A percentile compares a stretch with the other conserved stretches of the same genome.
Conservation (phyloP, 495 filamentous ascomycete genomes). For the Lasiosphaeria ovina region DNA sequence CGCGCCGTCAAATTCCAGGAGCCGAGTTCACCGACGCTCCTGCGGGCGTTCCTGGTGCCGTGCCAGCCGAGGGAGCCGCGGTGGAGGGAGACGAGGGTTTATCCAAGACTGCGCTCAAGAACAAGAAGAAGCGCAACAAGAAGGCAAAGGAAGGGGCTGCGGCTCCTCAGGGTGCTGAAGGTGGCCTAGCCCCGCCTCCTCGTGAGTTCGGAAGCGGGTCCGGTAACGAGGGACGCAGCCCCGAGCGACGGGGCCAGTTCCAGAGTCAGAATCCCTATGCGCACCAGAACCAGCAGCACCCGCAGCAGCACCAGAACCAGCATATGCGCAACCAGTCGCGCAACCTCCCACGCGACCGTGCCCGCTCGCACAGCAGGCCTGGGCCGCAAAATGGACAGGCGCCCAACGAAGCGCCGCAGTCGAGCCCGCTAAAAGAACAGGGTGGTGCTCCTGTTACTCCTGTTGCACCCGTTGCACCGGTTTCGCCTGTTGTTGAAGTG, state of each 20-base stretch:
- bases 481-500: constrained; percentile 9
- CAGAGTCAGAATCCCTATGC: background rate
- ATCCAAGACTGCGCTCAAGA: constrained; percentile 87
- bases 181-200: constrained; percentile 43
- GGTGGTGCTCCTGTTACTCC: constrained; percentile 32
- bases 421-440: constrained; percentile 28
- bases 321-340: constrained; percentile 56
- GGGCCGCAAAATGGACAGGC: constrained; percentile 39
- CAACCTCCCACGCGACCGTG: constrained; percentile 48
- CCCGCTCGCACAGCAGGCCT: constrained; percentile 31
- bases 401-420: constrained; percentile 21
- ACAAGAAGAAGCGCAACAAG: constrained; percentile 99
- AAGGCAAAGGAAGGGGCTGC: constrained; percentile 72
- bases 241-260: constrained; percentile 56
- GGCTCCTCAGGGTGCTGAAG: constrained; percentile 19
- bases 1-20: constrained; percentile 53
- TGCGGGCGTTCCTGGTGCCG: constrained; percentile 68
- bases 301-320: constrained; percentile 32
- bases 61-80: constrained; percentile 53
- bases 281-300: constrained; percentile 33
- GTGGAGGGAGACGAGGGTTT: constrained; percentile 64
- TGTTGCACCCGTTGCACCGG: constrained; percentile 36
- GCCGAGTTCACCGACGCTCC: constrained; percentile 47
- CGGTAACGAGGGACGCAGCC: constrained; percentile 57
- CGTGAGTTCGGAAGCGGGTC: constrained; percentile 36